These are phyloP conservation scores for Sarocladiaceae sp. DNA, from an alignment of 2,329 filamentous ascomycete genomes.

Conservation along the genomic window DNA sequence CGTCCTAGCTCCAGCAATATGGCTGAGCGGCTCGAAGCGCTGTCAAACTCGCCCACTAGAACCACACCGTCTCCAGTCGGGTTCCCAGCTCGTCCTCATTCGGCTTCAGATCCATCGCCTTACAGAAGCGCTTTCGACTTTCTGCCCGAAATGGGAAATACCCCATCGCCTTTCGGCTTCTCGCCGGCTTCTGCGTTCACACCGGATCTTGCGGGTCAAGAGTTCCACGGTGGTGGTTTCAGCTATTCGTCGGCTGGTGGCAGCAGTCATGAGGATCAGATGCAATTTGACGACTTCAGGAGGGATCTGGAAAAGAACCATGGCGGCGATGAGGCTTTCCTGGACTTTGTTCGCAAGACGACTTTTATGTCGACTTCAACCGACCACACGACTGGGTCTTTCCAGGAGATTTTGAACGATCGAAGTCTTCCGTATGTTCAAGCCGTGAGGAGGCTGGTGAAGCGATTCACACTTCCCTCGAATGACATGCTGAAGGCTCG, in stretches of 20 bases:
- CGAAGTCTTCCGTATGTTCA: conserved; percentile 29
- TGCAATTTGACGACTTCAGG: conserved; percentile 3
- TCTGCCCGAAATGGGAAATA: background rate
- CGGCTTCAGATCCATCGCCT: conserved; percentile 11
- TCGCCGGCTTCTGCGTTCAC: conserved; percentile 2
- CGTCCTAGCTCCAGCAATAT: conserved; percentile 49
- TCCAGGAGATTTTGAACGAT: conserved; percentile 27
- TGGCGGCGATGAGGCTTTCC: conserved; percentile 17
- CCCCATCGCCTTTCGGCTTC: background rate
- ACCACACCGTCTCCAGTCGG: background rate
- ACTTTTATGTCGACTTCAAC: conserved; percentile 35
- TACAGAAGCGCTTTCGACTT: background rate
- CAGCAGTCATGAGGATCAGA: background rate
- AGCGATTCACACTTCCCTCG: conserved; percentile 30
- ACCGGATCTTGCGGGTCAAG: background rate
- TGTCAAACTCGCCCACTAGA: conserved; percentile 35
- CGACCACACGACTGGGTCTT: conserved; percentile 30
- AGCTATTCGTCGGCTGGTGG: background rate
- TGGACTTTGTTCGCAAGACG: conserved; percentile 25
- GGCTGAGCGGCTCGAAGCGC: conserved; percentile 42
- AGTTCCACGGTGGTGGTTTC: background rate
- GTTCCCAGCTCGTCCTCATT: conserved; percentile 5
- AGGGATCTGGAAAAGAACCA: background rate
- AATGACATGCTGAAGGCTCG: conserved; percentile 15
- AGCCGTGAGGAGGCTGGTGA: conserved; percentile 34